phyloP scores from a whole-genome alignment of 2,329 filamentous ascomycete species.

The Fusarium bulbicola region DNA sequence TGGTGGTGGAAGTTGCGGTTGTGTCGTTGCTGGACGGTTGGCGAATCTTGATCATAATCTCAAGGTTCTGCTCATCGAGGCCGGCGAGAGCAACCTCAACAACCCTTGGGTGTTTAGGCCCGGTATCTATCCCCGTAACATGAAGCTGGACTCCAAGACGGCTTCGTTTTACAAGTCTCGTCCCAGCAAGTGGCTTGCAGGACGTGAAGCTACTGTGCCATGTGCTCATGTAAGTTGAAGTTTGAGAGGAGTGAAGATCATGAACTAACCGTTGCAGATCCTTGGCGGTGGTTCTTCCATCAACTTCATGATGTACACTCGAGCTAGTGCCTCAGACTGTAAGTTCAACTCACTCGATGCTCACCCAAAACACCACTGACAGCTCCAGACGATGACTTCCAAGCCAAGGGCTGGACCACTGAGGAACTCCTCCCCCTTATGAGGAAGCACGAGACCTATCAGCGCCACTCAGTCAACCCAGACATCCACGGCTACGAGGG shows the following conservation, averaged over 20 bases:
- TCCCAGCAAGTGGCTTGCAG: slow-evolving; percentile 76
- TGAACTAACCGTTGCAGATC: slow-evolving; percentile 46
- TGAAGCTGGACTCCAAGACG: slow-evolving; percentile 82
- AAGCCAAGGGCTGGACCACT: slow-evolving; percentile 81
- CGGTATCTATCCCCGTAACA: slow-evolving; percentile 80
- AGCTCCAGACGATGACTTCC: slow-evolving; percentile 69
- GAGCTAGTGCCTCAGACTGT: slow-evolving; percentile 42
- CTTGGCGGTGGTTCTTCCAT: slow-evolving; percentile 78
- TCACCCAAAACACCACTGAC: not conserved
- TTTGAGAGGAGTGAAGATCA: not conserved
- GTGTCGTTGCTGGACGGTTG: slow-evolving; percentile 68
- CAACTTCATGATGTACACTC: slow-evolving; percentile 73
- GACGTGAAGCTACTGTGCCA: slow-evolving; percentile 77
- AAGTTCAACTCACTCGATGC: not conserved
- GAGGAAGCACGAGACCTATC: slow-evolving; percentile 84
- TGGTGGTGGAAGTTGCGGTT: slow-evolving; percentile 75
- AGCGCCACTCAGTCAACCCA: slow-evolving; percentile 68
- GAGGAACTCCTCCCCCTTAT: slow-evolving; percentile 79
- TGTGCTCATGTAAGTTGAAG: slow-evolving; percentile 62
- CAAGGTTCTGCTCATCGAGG: slow-evolving; percentile 75
- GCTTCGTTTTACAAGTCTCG: slow-evolving; percentile 84
- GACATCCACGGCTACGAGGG: slow-evolving; percentile 81
- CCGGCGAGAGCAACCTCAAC: slow-evolving; percentile 77
- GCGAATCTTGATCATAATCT: slow-evolving; percentile 81
- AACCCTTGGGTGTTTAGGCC: slow-evolving; percentile 82